Evolutionary conservation across 2,329 filamentous ascomycete species (phyloP), one percentile per base, ranked within the genome.

Genomic region (Calonectria hongkongensis): DNA sequence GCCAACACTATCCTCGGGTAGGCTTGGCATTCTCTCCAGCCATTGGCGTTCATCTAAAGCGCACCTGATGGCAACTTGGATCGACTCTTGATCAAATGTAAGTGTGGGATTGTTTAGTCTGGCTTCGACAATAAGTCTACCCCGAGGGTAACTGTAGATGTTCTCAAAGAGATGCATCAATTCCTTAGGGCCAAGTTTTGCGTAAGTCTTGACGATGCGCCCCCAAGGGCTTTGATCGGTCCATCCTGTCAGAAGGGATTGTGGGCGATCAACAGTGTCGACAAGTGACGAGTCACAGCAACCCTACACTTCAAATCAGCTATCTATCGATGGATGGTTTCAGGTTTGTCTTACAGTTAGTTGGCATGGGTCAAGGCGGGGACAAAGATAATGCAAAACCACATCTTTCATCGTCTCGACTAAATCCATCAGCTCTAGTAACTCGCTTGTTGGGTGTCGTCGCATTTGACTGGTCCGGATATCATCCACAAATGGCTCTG

Each of bases 151-250:
- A 66, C 82, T 84, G 77, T 87, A 86, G 21, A 85, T 85, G 66
- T 86, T 84, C 33, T 86, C 83, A 51, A 90, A 84, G 69, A 89
- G 85, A 72, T 87, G 82, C 74, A 89, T 84, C n/a, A 91, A 83
- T 68, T 88, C 84, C 13, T 84, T 80, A 0, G 89, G 89, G 5
- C 84, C 82, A 9, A 91, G 83, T 81, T 90, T 91, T 76, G 87
- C 82, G 71, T 86, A 86, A 1, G 85, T 87, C 72, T 85, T 85
- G 48, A 87, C 79, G 41, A 87, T 84, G 21, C 85, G 84, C 16
- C 81, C 79, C 82, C 83, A 85, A 60, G 77, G 78, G 63, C 82
- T 83, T 66, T 84, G 81, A 50, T 85, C 83, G 16, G 74, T 81
- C 84, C 84, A 86, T 41, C 82, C 80, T 5, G 79, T 78, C 41